Evolutionary conservation across 177 flowering plant species (phyloP), one percentile per base, ranked within the genome.

Genomic region (Vitis hybrid): DNA sequence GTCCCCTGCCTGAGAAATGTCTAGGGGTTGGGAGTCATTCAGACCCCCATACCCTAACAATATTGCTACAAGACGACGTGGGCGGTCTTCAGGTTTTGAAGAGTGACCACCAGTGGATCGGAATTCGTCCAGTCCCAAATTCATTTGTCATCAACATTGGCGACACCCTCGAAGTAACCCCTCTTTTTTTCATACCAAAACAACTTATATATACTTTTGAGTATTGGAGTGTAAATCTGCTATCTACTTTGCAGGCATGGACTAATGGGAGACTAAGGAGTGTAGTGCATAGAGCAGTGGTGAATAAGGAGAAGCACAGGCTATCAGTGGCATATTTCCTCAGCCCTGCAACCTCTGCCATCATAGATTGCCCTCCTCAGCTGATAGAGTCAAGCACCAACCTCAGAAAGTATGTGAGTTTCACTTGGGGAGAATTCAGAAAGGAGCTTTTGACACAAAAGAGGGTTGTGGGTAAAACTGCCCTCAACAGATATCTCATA

Each of bases 1-100:
- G 83, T 51, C 83, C 83, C 3, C 83, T 80, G 11, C 83, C 83
- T 2, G 75, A 77, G 10, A 77, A 70, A 52, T 80, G 83, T 75
- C 57, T 80, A 62, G 83, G 83, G 8, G 38, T 80, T 11, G 83
- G 83, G 15, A 80, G 80, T 67, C 83, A 80, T 33, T 77, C 83
- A 0, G 83, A 80, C 47, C 83, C 83, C 11, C 81, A 77, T 49
- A 80, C 78, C 8, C 68, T 80, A 57, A 77, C 83, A 24, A 75
- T 80, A 66, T 51, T 80, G 67, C 63, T 77, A 31, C 81, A 77
- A 53, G 83, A 77, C 44, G 72, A 77, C 2, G 81, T 77, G 10
- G 81, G 83, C 12, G 83, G 83, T 24, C 79, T 78, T 15, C 83
- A 78, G 33, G 77, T 81, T 18, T 67, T 58, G 5, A 78, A 64